Conservation (phyloP, 2,329 filamentous ascomycete species). For the Colletotrichum sp. region DNA sequence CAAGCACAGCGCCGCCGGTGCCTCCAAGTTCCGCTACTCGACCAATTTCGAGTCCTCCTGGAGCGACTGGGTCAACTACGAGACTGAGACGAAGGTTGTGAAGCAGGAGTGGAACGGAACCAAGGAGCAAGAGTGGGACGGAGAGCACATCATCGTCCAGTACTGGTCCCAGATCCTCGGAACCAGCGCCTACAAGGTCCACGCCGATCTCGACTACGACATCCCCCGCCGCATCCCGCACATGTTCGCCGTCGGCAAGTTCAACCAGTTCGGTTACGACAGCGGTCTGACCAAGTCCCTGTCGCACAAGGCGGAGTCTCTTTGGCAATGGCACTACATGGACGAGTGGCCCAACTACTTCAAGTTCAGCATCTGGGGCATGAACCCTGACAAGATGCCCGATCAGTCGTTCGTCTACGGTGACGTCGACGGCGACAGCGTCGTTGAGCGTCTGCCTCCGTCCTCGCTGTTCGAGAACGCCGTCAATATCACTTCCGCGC, state of each 20-base stretch:
- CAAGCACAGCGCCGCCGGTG: constrained; percentile 64
- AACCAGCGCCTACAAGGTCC: constrained; percentile 64
- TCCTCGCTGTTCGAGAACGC: constrained; percentile 58
- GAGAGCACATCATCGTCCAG: constrained; percentile 67
- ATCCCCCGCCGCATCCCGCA: constrained; percentile 62
- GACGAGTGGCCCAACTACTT: constrained; percentile 67
- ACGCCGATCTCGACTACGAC: constrained; percentile 54
- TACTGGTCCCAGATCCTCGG: constrained; percentile 66
- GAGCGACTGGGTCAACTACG: constrained; percentile 63
- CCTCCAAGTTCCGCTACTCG: constrained; percentile 68
- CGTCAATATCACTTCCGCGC: constrained; percentile 43
- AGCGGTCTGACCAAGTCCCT: constrained; percentile 60
- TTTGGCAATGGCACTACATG: constrained; percentile 66
- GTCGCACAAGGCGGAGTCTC: constrained; percentile 48
- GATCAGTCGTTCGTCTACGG: constrained; percentile 62
- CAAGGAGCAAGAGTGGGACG: constrained; percentile 60
- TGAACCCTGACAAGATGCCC: constrained; percentile 66
- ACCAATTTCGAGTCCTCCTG: constrained; percentile 65
- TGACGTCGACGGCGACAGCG: constrained; percentile 63
- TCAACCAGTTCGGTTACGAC: constrained; percentile 70
- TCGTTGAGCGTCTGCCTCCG: constrained; percentile 67
- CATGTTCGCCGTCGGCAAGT: constrained; percentile 65
- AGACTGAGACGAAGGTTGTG: constrained; percentile 52
- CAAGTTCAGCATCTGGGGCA: constrained; percentile 71
- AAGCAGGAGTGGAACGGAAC: constrained; percentile 62